Evolutionary conservation across 1,284 basidiomycete genomes (phyloP).

Genomic region (Mycena sp.): DNA sequence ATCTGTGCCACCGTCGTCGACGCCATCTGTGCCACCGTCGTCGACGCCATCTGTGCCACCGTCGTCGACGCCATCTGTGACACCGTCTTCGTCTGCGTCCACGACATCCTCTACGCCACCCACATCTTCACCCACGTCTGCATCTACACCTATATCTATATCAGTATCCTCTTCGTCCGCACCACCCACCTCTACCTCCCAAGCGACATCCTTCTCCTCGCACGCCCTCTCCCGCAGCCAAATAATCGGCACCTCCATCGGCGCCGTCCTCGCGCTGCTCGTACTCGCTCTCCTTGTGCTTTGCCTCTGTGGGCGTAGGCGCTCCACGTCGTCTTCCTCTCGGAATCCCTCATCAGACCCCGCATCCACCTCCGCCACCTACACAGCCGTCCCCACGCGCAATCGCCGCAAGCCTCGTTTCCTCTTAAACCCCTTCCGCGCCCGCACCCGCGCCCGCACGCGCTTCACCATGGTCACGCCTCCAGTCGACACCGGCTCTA

Average conservation of each 20-base stretch:
- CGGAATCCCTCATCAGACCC: neutral
- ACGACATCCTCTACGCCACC: constrained; percentile 35
- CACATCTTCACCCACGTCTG: constrained; percentile 36
- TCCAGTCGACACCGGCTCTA: neutral
- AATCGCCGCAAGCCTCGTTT: too few species aligned
- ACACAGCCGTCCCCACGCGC: constrained; percentile 19
- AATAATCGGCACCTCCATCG: constrained; percentile 25
- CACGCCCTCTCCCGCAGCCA: constrained; percentile 11
- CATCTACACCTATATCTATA: too few species aligned
- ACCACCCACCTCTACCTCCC: constrained; percentile 3
- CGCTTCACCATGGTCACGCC: constrained; percentile 30
- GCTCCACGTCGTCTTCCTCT: neutral
- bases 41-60: too few species aligned
- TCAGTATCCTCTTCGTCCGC: neutral
- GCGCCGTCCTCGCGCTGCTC: constrained; percentile 21
- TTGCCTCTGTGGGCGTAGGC: neutral
- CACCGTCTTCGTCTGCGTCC: too few species aligned
- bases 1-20: constrained; percentile 14
- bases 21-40: too few species aligned
- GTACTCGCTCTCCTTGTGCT: constrained; percentile 16
- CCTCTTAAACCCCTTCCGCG: too few species aligned
- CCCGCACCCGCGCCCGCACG: constrained; percentile 21
- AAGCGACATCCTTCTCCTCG: neutral
- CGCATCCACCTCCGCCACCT: neutral
- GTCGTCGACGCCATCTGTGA: too few species aligned